Evolutionary conservation across 225 moss, liverwort and hornwort genomes (phyloP).

Genomic region (Polytrichum formosum): DNA sequence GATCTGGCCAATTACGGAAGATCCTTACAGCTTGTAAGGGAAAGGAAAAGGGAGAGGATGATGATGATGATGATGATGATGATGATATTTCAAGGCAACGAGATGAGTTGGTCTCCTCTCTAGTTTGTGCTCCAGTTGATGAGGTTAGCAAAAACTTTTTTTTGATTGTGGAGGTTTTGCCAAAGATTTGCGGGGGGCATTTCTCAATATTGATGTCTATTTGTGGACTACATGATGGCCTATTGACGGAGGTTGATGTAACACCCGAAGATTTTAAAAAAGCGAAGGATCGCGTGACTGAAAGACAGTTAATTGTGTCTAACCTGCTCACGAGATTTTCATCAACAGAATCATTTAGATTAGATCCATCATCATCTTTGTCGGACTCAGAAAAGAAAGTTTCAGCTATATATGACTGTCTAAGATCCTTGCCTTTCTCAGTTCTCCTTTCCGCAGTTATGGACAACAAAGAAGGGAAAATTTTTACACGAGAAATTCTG

Average conservation of each 20-base stretch:
- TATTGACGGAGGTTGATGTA: slow-evolving; percentile 51
- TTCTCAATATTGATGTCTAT: slow-evolving; percentile 54
- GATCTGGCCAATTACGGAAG: slow-evolving; percentile 43
- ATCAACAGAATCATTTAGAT: slow-evolving; percentile 18
- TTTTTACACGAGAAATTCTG: slow-evolving; percentile 40
- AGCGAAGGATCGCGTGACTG: slow-evolving; percentile 18
- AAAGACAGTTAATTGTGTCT: slow-evolving; percentile 23
- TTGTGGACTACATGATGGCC: slow-evolving; percentile 49
- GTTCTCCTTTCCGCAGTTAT: slow-evolving; percentile 65
- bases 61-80: slow-evolving; percentile 8
- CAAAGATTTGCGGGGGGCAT: slow-evolving; percentile 40
- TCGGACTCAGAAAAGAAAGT: slow-evolving; percentile 14
- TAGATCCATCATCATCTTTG: slow-evolving; percentile 6
- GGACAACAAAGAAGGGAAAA: slow-evolving; percentile 30
- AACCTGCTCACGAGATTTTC: slow-evolving; percentile 38
- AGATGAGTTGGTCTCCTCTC: slow-evolving; percentile 35
- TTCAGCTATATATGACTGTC: slow-evolving; percentile 19
- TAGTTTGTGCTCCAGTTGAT: slow-evolving; percentile 41
- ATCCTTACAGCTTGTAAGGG: slow-evolving; percentile 45
- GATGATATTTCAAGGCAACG: slow-evolving; percentile 17
- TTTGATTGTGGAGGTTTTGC: slow-evolving; percentile 39
- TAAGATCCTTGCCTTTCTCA: slow-evolving; percentile 53
- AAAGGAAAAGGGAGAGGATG: slow-evolving; percentile 9
- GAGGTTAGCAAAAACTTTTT: slow-evolving; percentile 59
- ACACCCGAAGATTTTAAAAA: slow-evolving; percentile 20